Evolutionary conservation across 192 early-diverging fungal genomes (phyloP).

Genomic region (Linnemannia schmuckeri): DNA sequence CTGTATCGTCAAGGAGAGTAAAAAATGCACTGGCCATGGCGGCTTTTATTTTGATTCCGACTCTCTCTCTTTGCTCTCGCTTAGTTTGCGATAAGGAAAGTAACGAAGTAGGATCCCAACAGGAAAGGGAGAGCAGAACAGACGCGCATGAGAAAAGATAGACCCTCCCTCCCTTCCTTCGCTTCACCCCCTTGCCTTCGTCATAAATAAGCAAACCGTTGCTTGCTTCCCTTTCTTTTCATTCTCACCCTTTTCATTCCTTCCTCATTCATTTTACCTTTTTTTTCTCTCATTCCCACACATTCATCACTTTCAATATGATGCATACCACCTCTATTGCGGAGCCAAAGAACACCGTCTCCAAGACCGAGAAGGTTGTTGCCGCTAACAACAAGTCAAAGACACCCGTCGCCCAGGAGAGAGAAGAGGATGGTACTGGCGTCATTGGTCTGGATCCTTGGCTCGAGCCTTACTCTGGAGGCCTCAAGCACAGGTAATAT

Average conservation of each 20-base stretch:
- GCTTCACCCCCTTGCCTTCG: neutral
- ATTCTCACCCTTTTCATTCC: neutral
- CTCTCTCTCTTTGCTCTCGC: neutral
- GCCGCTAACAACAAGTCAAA: neutral
- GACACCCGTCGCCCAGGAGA: neutral
- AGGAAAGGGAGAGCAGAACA: neutral
- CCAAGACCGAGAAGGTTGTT: neutral
- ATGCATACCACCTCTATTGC: neutral
- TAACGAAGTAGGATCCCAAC: neutral
- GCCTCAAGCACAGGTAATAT: constrained; percentile 70
- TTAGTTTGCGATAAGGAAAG: neutral
- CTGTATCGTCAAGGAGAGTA: neutral
- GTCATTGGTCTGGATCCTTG: constrained; percentile 85
- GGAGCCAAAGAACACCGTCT: neutral
- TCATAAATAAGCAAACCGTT: neutral
- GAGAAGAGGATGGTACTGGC: constrained; percentile 67
- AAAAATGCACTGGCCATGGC: constrained; percentile 1
- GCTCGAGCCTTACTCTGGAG: constrained; percentile 76
- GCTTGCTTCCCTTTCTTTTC: neutral
- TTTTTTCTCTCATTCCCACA: neutral
- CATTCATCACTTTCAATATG: neutral
- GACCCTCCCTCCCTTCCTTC: neutral
- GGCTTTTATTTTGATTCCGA: neutral
- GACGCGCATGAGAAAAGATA: neutral
- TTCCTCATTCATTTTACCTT: neutral